phyloP scores from a whole-genome alignment of 305 asterid species.

The Fraxinus platypoda region DNA sequence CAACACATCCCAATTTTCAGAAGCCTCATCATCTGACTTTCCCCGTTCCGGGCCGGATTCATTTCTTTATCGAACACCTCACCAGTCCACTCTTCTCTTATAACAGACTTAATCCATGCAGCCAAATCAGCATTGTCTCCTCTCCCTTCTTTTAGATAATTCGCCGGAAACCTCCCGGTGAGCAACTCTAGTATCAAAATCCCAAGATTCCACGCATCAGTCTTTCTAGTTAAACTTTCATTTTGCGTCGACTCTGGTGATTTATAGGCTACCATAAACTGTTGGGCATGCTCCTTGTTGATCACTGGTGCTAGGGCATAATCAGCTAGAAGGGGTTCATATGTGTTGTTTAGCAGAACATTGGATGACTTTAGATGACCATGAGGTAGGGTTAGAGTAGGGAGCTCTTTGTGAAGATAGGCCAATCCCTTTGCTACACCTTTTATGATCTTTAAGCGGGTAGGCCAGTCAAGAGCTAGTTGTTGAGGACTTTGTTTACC shows the following conservation, averaged over 20 bases:
- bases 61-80: conserved; percentile 44
- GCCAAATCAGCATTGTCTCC: conserved; percentile 38
- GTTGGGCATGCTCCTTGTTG: conserved; percentile 38
- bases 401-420: conserved; percentile 33
- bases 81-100: conserved; percentile 46
- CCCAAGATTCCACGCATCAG: conserved; percentile 51
- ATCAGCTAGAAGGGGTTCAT: conserved; percentile 34
- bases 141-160: conserved; percentile 37
- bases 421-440: conserved; percentile 40
- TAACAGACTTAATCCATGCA: conserved; percentile 41
- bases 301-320: conserved; percentile 38
- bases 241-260: conserved; percentile 34
- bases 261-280: conserved; percentile 43
- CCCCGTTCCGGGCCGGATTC: conserved; percentile 17
- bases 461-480: conserved; percentile 37
- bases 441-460: conserved; percentile 38
- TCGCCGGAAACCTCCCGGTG: conserved; percentile 37
- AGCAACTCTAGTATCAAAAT: conserved; percentile 38
- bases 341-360: conserved; percentile 27
- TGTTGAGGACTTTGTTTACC: conserved; percentile 29
- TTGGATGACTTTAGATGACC: conserved; percentile 48
- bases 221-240: conserved; percentile 21
- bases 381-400: conserved; percentile 32
- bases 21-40: conserved; percentile 38
- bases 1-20: conserved; percentile 46